Evolutionary conservation across 2,329 filamentous ascomycete species (phyloP), one percentile per base, ranked within the genome.

Genomic region (Cryphonectria radicalis): DNA sequence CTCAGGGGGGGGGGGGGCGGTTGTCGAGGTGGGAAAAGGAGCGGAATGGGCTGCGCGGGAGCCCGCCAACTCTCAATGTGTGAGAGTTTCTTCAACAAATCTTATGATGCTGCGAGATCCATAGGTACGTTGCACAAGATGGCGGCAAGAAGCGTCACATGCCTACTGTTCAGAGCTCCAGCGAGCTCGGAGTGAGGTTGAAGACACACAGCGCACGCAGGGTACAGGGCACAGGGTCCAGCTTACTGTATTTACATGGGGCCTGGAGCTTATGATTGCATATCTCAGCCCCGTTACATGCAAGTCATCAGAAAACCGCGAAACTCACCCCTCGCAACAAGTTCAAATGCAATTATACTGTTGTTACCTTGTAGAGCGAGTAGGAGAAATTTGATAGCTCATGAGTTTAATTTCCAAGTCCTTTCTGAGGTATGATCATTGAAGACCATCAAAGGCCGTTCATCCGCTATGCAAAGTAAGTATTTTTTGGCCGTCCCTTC

Each of bases 211-310:
- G 8, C 37, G 19, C 25, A 40, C 37, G 19, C 32, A n/a, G 17
- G 32, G 22, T 63, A 19, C 19, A 11, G 57, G 37, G 25, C 40
- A 53, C 25, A 37, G 57, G 59, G 66, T 35, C 42, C 65, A 60
- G 57, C 63, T 63, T 59, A 32, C 32, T 32, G 32, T 32, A 32
- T 40, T 40, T 13, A 32, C 60, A 53, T 55, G 28, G 55, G 60
- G 63, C 22, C 42, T 64, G 57, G 62, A 73, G 71, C 71, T 71
- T 25, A 11, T 35, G 53, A 55, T 66, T 73, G 71, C 71, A 68
- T 72, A 68, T 28, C 37, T 42, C 35, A 64, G 13, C 69, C 71
- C 69, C 71, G 69, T 40, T 73, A 73, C 13, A 22, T 67, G 66
- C 63, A 73, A 67, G 11, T 43, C 32, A 35, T 7, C 14, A 32